Base-by-base conservation (phyloP, 257 asterid species). In the Salvia hispanica region DNA sequence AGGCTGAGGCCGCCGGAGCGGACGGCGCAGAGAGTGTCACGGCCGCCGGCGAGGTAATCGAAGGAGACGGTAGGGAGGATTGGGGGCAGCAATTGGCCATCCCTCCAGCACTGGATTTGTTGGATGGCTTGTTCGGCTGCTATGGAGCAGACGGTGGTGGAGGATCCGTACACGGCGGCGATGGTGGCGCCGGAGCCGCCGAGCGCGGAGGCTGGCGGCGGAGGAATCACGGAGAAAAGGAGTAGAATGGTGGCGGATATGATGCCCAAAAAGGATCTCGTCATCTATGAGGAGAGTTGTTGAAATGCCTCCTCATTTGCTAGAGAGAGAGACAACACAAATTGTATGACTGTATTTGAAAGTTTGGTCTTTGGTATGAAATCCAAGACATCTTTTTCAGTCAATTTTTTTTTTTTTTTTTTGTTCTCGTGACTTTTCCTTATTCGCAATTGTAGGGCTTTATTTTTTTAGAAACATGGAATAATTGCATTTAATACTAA, bases 11-110 rank as follows among this genome's bases (percentile, higher is more conserved):
- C 97, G 15, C 91, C 91, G 70, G 92, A 83, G 71, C 96, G 91
- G 9, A 83, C 76, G 53, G 79, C 99, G 77, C 97, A 84, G 76
- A 93, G 64, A 45, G 73, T 72, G 79, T 86, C 80, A 2, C 21
- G 69, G 42, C 98, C 97, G 63, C 96, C 97, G 82, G 95, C 83
- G 65, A 89, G 77, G 81, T 80, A 82, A 83, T 81, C 87, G 77
- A 86, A 93, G 52, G 99, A 84, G 67, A 71, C 77, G n/a, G 63
- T 36, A 2, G 90, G 83, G 50, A 75, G 81, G 64, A 77, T 66
- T 18, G 83, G 65, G 6, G 84, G 66, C 8, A 56, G 60, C 1
- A 67, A 11, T 10, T 66, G 83, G 40, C 86, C 90, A 72, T 83
- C 64, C 2, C 79, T 66, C 86, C 86, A 93, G 77, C 99, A 93